Percentiles rank a stretch among this genome's conserved stretches.
These are phyloP conservation scores for Alternaria sp. DNA, from an alignment of 2,329 filamentous ascomycete species.

Conservation along the genomic window DNA sequence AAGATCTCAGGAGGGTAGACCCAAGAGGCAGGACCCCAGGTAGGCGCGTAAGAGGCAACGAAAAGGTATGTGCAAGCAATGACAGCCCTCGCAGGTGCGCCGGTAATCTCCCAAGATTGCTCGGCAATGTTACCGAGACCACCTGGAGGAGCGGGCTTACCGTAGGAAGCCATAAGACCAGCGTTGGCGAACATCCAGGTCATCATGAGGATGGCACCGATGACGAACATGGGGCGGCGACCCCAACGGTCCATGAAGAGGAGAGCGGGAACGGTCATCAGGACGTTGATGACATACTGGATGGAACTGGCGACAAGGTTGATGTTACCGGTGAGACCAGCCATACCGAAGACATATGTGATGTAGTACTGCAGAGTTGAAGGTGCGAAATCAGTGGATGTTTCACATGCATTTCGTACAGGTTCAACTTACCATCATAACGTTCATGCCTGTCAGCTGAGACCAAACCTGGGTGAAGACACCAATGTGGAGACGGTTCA, in stretches of 20 bases:
- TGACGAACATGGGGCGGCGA: conserved; percentile 71
- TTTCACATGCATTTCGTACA: too few species aligned
- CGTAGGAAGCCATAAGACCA: conserved; percentile 68
- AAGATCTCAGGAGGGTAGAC: conserved; percentile 69
- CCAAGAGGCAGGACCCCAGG: conserved; percentile 68
- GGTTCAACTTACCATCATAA: conserved; percentile 61
- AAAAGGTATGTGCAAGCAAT: conserved; percentile 77
- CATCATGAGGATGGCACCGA: conserved; percentile 71
- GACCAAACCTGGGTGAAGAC: conserved; percentile 79
- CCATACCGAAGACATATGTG: conserved; percentile 75
- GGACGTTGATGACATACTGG: conserved; percentile 80
- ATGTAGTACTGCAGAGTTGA: conserved; percentile 28
- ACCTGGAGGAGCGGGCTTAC: conserved; percentile 52
- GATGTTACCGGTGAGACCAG: conserved; percentile 66
- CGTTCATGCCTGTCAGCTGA: conserved; percentile 80
- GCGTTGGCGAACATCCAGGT: conserved; percentile 70
- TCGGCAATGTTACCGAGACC: conserved; percentile 54
- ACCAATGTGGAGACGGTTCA: conserved; percentile 76
- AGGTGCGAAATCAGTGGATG: not conserved
- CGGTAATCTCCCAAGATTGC: conserved; percentile 52
- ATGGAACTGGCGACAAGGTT: conserved; percentile 73
- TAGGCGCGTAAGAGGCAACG: conserved; percentile 72
- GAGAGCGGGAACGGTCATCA: conserved; percentile 79
- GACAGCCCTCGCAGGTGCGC: conserved; percentile 58
- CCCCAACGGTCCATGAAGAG: conserved; percentile 80